Evolutionary conservation across 169 alveolate species (phyloP).

Genomic region (Plasmodium ovale): DNA sequence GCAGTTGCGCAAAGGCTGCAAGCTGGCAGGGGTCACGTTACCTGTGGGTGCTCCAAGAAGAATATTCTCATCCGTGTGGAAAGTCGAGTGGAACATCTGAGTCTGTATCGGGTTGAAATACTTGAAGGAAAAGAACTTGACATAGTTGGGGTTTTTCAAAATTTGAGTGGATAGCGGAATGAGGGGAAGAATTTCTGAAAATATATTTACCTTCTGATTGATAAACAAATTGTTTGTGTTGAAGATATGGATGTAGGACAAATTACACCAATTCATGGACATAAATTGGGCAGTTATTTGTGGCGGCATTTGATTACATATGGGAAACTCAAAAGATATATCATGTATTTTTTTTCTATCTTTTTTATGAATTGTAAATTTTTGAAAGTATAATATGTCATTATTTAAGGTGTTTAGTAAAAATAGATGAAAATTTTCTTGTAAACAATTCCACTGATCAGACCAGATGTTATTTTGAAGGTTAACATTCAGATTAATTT

Average conservation of each 20-base stretch:
- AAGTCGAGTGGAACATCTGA: slow-evolving; percentile 96
- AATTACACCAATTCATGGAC: slow-evolving; percentile 76
- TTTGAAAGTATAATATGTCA: slow-evolving; percentile 91
- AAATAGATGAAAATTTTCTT: slow-evolving; percentile 86
- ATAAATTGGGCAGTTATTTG: slow-evolving; percentile 68
- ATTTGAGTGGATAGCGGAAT: slow-evolving; percentile 84
- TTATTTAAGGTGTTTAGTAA: slow-evolving; percentile 90
- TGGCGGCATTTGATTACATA: slow-evolving; percentile 78
- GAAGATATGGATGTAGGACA: slow-evolving; percentile 47
- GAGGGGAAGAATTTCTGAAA: slow-evolving; percentile 45
- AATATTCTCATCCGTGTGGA: slow-evolving; percentile 96
- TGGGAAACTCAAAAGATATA: slow-evolving; percentile 73
- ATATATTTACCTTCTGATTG: slow-evolving; percentile 47
- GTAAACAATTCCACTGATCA: slow-evolving; percentile 55
- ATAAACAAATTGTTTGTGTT: slow-evolving; percentile 66
- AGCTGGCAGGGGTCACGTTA: not conserved
- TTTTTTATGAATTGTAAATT: slow-evolving; percentile 80
- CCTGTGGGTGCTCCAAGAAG: slow-evolving; percentile 99
- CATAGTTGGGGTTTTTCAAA: slow-evolving; percentile 86
- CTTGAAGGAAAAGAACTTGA: slow-evolving; percentile 79
- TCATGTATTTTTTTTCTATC: slow-evolving; percentile 79
- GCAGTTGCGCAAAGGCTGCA: not conserved
- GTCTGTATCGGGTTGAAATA: slow-evolving; percentile 97
- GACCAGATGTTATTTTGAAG: slow-evolving; percentile 62
- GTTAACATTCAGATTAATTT: slow-evolving; percentile 55